Percentiles rank a stretch among this genome's conserved stretches.
Conservation (phyloP, 768 basidiomycete species). For the Mycena capillaripes region DNA sequence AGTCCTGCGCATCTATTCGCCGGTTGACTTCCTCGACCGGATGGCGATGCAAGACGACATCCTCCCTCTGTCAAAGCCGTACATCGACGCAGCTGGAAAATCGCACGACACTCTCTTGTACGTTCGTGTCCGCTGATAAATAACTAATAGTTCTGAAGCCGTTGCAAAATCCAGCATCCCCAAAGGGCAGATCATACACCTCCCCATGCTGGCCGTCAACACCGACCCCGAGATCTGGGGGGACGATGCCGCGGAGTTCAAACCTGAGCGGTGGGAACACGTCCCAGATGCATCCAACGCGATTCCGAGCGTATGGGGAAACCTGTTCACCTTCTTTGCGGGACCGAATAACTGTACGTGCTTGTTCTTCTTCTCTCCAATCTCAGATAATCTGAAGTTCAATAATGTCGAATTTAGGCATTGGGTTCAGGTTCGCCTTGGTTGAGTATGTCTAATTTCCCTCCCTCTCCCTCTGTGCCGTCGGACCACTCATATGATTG, state of each 20-base stretch:
- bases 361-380: neutral
- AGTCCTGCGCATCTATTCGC: slow-evolving; percentile 68
- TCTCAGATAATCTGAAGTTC: neutral
- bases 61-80: slow-evolving; percentile 58
- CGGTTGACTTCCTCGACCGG: slow-evolving; percentile 60
- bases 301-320: slow-evolving; percentile 74
- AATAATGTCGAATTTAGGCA: slow-evolving; percentile 46
- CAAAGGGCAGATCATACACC: slow-evolving; percentile 59
- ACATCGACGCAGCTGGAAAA: slow-evolving; percentile 59
- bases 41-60: slow-evolving; percentile 67
- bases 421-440: slow-evolving; percentile 76
- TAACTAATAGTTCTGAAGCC: neutral
- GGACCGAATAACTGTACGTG: slow-evolving; percentile 47
- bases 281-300: slow-evolving; percentile 57
- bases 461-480: neutral
- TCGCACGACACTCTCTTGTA: slow-evolving; percentile 52
- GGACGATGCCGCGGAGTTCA: slow-evolving; percentile 72
- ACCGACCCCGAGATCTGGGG: slow-evolving; percentile 71
- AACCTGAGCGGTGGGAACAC: slow-evolving; percentile 76
- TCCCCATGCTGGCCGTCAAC: slow-evolving; percentile 70
- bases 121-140: neutral
- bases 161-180: slow-evolving; percentile 49
- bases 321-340: slow-evolving; percentile 72
- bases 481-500: neutral
- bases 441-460: slow-evolving; percentile 55